Base-by-base conservation (phyloP, 2,329 filamentous ascomycete species). In the Aureobasidium sp. region DNA sequence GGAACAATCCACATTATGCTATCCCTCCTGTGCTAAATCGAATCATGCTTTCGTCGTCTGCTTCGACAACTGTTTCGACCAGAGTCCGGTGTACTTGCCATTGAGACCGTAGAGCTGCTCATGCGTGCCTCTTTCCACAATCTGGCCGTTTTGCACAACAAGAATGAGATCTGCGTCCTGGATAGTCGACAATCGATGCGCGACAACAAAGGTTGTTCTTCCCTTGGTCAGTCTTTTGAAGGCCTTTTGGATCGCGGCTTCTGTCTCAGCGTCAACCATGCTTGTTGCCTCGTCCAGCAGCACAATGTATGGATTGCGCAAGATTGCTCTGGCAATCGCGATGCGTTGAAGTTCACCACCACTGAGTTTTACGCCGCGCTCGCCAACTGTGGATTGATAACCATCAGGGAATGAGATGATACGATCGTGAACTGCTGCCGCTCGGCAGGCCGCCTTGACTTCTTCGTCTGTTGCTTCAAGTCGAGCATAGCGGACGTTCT, bases 261-360 rank as follows among this genome's bases (percentile, higher is more conserved):
- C 82, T 0, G 79, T 81, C 15, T 78, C 75, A 0, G 82, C 79
- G 66, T 85, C 82, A 41, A 85, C 81, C 15, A 87, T 86, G 63
- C 84, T 88, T 0, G 88, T 92, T 1, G 89, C 89, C 73, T 93
- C 88, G 69, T 94, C 88, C 8, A 94, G 77, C 6, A 92, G 81
- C 3, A 92, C 74, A 1, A 92, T 83, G 0, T 78, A 76, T 0
- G 88, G 88, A 56, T 84, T 77, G 50, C 86, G 84, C 59, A 91
- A 79, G 32, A 91, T 85, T 12, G 86, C 86, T 8, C 88, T 79
- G 0, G 88, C 88, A 65, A 92, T 91, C 2, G 89, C 87, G 27
- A 95, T 81, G 5, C 91, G 84, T 71, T 95, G 90, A n/a, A 89
- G 84, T 71, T 96, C 90, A 0, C 91, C 91, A n/a, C 90, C 88